These are phyloP conservation scores for Fusarium annulatum DNA, from an alignment of 2,329 filamentous ascomycete species.

Conservation along the genomic window DNA sequence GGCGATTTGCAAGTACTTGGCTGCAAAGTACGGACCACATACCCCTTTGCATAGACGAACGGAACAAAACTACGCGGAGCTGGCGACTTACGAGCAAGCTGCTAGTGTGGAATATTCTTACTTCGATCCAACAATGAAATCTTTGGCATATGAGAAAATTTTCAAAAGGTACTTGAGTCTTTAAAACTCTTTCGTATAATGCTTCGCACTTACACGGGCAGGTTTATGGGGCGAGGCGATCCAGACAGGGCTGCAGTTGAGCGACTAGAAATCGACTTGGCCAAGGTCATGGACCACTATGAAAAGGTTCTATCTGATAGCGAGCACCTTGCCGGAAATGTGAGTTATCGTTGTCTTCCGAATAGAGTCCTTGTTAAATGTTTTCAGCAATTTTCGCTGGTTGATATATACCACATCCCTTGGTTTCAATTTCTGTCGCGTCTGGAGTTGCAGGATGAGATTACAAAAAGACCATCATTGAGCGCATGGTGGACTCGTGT, in stretches of 20 bases:
- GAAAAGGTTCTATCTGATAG: background rate
- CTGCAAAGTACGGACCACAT: background rate
- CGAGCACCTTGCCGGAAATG: background rate
- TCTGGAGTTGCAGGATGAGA: background rate
- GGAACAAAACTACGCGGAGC: background rate
- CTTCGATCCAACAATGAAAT: background rate
- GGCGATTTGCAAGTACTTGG: background rate
- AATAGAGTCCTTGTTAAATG: rapidly evolving
- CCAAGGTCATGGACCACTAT: background rate
- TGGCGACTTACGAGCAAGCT: background rate
- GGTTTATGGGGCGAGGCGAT: background rate
- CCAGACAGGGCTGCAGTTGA: background rate
- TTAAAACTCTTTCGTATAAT: rapidly evolving
- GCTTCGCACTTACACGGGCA: rapidly evolving
- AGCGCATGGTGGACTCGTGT: background rate
- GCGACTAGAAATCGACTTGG: background rate
- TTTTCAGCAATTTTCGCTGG: background rate
- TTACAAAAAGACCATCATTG: background rate
- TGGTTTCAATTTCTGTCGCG: background rate
- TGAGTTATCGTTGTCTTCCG: rapidly evolving
- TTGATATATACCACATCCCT: background rate
- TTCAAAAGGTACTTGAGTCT: background rate
- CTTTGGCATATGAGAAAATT: background rate
- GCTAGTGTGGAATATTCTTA: background rate
- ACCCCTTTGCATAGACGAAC: rapidly evolving